phyloP scores from a whole-genome alignment of 495 filamentous ascomycete species.

The Penicillium argentinense region DNA sequence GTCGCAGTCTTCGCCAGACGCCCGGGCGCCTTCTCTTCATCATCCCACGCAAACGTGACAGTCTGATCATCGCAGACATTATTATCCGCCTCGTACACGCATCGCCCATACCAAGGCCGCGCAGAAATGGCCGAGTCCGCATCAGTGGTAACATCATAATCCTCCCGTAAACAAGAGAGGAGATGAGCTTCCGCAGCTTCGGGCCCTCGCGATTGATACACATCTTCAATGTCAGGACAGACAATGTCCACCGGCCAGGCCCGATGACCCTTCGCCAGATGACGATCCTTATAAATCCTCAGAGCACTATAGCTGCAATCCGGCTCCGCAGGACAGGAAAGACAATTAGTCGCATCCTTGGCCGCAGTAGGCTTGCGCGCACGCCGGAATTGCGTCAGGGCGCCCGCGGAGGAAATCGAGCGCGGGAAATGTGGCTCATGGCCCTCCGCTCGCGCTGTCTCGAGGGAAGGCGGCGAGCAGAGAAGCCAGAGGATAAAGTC shows the following conservation, averaged over 20 bases:
- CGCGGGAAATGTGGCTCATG: slow-evolving; percentile 68
- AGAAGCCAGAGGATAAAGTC: slow-evolving; percentile 86
- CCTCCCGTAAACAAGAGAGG: slow-evolving; percentile 53
- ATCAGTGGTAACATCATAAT: slow-evolving; percentile 59
- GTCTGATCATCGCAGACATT: slow-evolving; percentile 86
- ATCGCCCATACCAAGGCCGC: slow-evolving; percentile 85
- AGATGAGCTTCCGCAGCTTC: slow-evolving; percentile 31
- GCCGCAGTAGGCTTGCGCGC: slow-evolving; percentile 72
- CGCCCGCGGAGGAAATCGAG: slow-evolving; percentile 67
- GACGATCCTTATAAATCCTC: slow-evolving; percentile 67
- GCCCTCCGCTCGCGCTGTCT: slow-evolving; percentile 11
- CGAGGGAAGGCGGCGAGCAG: slow-evolving; percentile 30
- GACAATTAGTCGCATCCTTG: slow-evolving; percentile 80
- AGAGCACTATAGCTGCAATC: slow-evolving; percentile 82
- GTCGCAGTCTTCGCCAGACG: slow-evolving; percentile 73
- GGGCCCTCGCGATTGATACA: slow-evolving; percentile 15
- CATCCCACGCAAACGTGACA: slow-evolving; percentile 82
- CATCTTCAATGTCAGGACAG: slow-evolving; percentile 84
- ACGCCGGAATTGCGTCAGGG: slow-evolving; percentile 63
- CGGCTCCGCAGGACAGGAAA: slow-evolving; percentile 70
- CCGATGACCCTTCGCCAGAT: slow-evolving; percentile 58
- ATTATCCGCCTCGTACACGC: slow-evolving; percentile 91
- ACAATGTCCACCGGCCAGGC: slow-evolving; percentile 88
- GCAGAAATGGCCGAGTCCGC: slow-evolving; percentile 52
- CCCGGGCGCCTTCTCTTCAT: slow-evolving; percentile 41